These are phyloP conservation scores for Haplosporangium gracile DNA, from an alignment of 192 early-diverging fungal genomes.

Conservation along the genomic window DNA sequence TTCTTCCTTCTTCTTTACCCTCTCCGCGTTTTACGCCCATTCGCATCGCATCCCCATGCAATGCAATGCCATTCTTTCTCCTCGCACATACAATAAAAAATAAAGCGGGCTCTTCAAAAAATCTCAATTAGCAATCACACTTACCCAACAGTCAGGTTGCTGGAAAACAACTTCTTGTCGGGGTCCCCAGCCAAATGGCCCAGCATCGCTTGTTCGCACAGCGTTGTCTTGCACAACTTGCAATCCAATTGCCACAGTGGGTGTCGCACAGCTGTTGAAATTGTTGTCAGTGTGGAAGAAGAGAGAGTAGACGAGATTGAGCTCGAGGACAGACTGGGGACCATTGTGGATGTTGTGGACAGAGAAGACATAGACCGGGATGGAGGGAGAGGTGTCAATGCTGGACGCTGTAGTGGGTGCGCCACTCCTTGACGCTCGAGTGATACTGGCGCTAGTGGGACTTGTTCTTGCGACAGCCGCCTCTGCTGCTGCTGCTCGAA, in stretches of 20 bases:
- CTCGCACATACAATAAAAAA: neutral
- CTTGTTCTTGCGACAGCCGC: too few relatives aligned
- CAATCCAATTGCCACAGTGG: slow-evolving; percentile 48
- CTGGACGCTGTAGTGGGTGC: neutral
- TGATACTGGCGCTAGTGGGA: too few relatives aligned
- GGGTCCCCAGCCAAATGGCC: slow-evolving; percentile 44
- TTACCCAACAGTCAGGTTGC: slow-evolving; percentile 45
- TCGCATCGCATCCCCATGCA: neutral
- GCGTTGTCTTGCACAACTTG: slow-evolving; percentile 32
- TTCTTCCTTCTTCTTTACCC: neutral
- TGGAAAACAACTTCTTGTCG: slow-evolving; percentile 43
- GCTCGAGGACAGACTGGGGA: neutral
- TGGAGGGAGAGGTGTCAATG: neutral
- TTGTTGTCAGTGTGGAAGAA: slow-evolving; percentile 30
- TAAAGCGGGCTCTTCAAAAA: neutral
- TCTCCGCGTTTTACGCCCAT: neutral
- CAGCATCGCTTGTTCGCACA: slow-evolving; percentile 46
- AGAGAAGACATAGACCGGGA: neutral
- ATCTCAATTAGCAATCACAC: neutral
- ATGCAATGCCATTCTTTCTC: neutral
- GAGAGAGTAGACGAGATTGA: slow-evolving; percentile 4
- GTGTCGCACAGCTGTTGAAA: slow-evolving; percentile 30
- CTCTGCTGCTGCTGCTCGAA: neutral
- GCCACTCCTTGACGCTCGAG: too few relatives aligned
- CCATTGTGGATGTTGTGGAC: neutral